Base-by-base conservation (phyloP, 2,329 filamentous ascomycete species). In the Salinomyces thailandicus region DNA sequence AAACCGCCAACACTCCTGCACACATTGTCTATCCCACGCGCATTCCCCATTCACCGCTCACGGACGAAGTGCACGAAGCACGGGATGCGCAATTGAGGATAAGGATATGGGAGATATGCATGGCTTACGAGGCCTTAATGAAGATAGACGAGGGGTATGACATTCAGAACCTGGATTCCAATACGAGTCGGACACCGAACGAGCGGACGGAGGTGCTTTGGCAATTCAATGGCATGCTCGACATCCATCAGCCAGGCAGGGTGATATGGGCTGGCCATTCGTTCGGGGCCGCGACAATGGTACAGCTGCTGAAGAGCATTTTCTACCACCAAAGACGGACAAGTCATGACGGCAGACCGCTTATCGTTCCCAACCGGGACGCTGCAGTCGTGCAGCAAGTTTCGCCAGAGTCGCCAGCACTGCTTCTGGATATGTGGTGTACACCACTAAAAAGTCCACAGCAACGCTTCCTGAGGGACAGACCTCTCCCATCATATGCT, bases 341-440 rank as follows among this genome's bases (percentile, higher is more conserved):
- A 2, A 37, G 47, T 2, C 48, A 57, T 18, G 71, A 73, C 43
- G 63, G 67, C 34, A 64, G 64, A 17, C 73, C 79, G 0, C 65
- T 89, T 0, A 85, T 79, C 55, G 61, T 58, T 0, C 81, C 82
- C 0, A 59, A 62, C 1, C 53, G 62, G 5, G 62, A 67, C 31
- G 79, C 76, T 0, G 60, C 65, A 0, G 65, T 91, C 16, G 62
- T 69, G 27, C 57, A 58, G 2, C 84, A 89, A 55, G 72, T 93
- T 44, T 85, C 79, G 0, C 69, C 78, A 1, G 63, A 67, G 28
- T 81, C 74, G 6, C 72, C 81, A 0, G 64, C 77, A 1, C 69
- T 85, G 39, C 66, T 93, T 1, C 71, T 93, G 7, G 85, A 93
- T 51, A 77, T 85, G 62, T 93, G 84, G 84, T 79, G 77, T 42